Evolutionary conservation across 257 asterid species (phyloP).

Genomic region (Oldenlandia corymbosa): DNA sequence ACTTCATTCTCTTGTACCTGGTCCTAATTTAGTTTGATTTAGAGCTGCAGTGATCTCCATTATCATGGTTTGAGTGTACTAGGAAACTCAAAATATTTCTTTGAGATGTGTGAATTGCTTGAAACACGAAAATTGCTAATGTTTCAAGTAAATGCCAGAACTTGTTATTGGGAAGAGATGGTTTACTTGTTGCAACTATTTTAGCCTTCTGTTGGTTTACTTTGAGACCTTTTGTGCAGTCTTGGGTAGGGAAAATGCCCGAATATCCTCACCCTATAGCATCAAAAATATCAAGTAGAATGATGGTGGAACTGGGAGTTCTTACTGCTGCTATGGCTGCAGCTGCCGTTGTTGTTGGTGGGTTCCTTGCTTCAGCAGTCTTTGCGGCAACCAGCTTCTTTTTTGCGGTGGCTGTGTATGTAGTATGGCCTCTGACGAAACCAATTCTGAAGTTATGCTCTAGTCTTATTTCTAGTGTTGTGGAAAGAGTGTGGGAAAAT

Average conservation of each 20-base stretch:
- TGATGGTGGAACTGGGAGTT: constrained; percentile 85
- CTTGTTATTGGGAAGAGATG: background rate
- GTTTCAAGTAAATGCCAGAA: background rate
- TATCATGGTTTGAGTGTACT: no score
- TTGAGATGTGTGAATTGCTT: background rate
- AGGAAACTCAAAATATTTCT: no score
- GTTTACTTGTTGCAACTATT: background rate
- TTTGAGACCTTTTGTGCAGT: constrained; percentile 41
- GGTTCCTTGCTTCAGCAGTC: constrained; percentile 85
- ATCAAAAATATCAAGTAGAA: constrained; percentile 84
- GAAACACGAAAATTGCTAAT: no score
- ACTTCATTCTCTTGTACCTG: background rate
- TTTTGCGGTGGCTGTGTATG: constrained; percentile 51
- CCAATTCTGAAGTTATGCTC: constrained; percentile 64
- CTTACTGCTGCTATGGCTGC: constrained; percentile 75
- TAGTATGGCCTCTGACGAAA: constrained; percentile 77
- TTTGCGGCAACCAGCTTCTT: constrained; percentile 72
- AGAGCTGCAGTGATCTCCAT: background rate
- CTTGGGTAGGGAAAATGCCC: constrained; percentile 76
- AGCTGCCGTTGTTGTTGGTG: constrained; percentile 75
- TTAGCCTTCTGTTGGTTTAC: constrained; percentile 20
- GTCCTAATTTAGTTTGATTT: background rate
- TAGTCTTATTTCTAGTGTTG: constrained; percentile 53
- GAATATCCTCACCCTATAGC: constrained; percentile 87
- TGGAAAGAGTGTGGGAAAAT: constrained; percentile 65